Conservation (phyloP, 306 rosid genomes). For the Rubus parviflorus region DNA sequence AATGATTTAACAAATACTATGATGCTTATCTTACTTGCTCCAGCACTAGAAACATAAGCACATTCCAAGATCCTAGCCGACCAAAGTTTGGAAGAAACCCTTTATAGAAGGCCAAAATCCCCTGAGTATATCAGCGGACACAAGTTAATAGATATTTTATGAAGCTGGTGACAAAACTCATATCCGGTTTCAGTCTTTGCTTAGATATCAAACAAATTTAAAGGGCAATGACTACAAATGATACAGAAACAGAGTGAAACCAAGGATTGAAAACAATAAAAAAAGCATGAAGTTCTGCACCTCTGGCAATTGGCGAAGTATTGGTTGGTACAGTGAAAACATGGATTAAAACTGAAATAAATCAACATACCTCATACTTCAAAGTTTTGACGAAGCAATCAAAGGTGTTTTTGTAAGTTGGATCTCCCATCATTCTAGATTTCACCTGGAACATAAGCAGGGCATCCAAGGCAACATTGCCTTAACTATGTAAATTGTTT, state of each 20-base stretch:
- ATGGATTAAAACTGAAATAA: slow-evolving; percentile 11
- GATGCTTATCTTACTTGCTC: slow-evolving; percentile 73
- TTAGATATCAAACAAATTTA: not conserved
- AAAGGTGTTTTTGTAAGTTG: slow-evolving; percentile 77
- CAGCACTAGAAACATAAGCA: slow-evolving; percentile 75
- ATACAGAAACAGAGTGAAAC: not conserved
- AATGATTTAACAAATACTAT: slow-evolving; percentile 14
- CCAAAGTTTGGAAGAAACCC: slow-evolving; percentile 88
- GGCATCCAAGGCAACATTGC: slow-evolving; percentile 32
- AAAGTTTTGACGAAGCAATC: slow-evolving; percentile 89
- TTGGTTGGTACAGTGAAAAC: slow-evolving; percentile 7
- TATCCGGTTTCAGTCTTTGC: not conserved
- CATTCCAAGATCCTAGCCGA: slow-evolving; percentile 91
- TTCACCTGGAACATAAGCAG: slow-evolving; percentile 66
- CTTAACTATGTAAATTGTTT: slow-evolving; percentile 32
- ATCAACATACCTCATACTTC: slow-evolving; percentile 68
- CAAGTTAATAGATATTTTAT: slow-evolving; percentile 16
- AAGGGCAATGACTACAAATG: not conserved
- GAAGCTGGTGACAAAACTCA: slow-evolving; percentile 1
- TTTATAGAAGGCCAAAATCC: slow-evolving; percentile 87
- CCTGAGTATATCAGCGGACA: slow-evolving; percentile 53
- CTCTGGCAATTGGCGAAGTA: not conserved
- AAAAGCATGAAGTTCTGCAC: not conserved
- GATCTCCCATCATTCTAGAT: slow-evolving; percentile 99
- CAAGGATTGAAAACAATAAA: not conserved